phyloP scores from a whole-genome alignment of 805 yeast genomes.

The Diddensiella santjacobensis region DNA sequence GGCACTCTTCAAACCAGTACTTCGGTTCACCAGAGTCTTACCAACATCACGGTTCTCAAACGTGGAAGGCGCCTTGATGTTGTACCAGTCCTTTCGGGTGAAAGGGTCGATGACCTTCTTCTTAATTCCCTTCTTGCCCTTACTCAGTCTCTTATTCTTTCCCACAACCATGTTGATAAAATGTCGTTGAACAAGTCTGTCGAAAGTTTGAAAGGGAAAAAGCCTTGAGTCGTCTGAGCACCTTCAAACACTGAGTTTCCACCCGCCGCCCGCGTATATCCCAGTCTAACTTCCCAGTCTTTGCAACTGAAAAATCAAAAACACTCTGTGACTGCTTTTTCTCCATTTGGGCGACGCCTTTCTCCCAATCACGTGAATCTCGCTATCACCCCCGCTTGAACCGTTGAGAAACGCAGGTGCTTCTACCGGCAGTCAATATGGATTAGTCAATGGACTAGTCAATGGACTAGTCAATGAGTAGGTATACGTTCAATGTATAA shows the following conservation, averaged over 20 bases:
- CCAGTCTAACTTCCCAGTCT: no score
- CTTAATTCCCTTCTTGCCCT: slow-evolving; percentile 91
- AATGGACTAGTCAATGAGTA: no score
- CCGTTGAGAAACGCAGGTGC: no score
- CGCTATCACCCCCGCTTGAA: no score
- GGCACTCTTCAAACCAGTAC: slow-evolving; percentile 96
- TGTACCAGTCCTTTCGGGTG: slow-evolving; percentile 99
- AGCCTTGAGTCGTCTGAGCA: slow-evolving; percentile 1
- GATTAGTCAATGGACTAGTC: no score
- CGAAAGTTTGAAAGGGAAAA: slow-evolving; percentile 3
- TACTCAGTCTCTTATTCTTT: slow-evolving; percentile 75
- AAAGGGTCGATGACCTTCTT: slow-evolving; percentile 99
- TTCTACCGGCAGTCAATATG: no score
- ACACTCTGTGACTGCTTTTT: background rate
- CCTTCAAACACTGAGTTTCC: background rate
- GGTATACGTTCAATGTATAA: no score
- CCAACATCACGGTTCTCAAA: slow-evolving; percentile 98
- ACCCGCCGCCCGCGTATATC: no score
- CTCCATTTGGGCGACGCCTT: background rate
- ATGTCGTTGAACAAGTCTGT: background rate
- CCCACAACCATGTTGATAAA: slow-evolving; percentile 65
- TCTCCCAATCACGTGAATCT: background rate
- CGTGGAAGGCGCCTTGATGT: slow-evolving; percentile 97
- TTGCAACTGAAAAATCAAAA: no score
- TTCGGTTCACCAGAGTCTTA: slow-evolving; percentile 96